Percentiles rank a stretch among this genome's conserved stretches.
Evolutionary conservation across 129 eudicot genomes (phyloP).

Genomic region (Tanacetum coccineum): DNA sequence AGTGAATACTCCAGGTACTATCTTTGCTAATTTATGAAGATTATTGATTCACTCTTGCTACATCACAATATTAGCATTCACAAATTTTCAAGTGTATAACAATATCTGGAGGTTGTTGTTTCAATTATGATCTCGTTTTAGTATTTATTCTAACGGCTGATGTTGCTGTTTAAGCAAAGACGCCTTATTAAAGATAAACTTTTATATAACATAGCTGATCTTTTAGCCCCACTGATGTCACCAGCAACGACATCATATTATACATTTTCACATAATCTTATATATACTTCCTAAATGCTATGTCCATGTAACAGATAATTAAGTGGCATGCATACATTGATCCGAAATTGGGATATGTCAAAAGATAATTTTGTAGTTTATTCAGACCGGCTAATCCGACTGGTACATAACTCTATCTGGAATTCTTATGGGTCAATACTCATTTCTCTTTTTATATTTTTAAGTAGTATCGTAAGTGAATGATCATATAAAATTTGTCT

Average conservation of each 20-base stretch:
- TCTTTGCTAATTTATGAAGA: no score
- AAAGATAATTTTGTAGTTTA: constrained; percentile 91
- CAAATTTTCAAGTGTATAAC: no score
- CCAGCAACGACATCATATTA: no score
- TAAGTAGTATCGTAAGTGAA: neutral
- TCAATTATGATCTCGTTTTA: no score
- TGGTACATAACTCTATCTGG: constrained; percentile 41
- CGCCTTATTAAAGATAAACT: no score
- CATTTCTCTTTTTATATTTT: neutral
- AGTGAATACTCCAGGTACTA: constrained; percentile 89
- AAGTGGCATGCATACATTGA: constrained; percentile 97
- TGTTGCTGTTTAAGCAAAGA: no score
- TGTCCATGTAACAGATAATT: constrained; percentile 66
- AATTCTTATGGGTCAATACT: no score
- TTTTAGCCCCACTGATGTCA: no score
- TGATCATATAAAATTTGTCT: constrained; percentile 12
- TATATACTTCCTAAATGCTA: neutral
- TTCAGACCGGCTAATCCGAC: constrained; percentile 82
- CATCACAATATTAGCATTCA: neutral
- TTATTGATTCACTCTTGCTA: neutral
- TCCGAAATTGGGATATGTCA: constrained; percentile 83
- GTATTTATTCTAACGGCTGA: no score
- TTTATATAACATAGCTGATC: no score
- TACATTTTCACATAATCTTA: no score
- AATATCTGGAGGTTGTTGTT: no score